A percentile compares a stretch with the other conserved stretches of the same genome.
These are phyloP conservation scores for Epicoccum nigrum DNA, from an alignment of 2,329 filamentous ascomycete genomes.

Conservation along the genomic window DNA sequence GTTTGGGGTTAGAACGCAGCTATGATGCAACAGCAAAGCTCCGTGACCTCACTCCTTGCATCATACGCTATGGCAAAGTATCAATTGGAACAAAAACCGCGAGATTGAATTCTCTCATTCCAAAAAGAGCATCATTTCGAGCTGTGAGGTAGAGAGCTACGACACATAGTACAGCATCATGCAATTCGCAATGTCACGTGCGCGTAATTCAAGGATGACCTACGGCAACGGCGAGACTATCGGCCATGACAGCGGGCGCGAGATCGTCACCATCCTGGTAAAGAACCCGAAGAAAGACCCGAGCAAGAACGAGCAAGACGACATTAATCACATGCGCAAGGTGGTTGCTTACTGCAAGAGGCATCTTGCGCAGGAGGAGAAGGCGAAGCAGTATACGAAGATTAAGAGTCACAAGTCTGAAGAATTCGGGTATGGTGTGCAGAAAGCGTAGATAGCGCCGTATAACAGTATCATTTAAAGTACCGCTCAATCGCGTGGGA, in stretches of 20 bases:
- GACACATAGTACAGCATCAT: background rate
- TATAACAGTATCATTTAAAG: background rate
- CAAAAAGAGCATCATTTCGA: background rate
- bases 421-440: constrained; percentile 47
- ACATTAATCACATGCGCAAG: constrained; percentile 66
- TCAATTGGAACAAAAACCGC: background rate
- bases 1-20: constrained; percentile 4
- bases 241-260: constrained; percentile 66
- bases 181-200: constrained; percentile 5
- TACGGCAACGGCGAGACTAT: constrained; percentile 64
- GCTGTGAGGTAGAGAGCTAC: background rate
- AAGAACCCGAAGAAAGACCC: constrained; percentile 65
- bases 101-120: background rate
- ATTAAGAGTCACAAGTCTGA: constrained; percentile 59
- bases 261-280: constrained; percentile 67
- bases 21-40: constrained; percentile 6
- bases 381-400: constrained; percentile 61
- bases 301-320: constrained; percentile 62
- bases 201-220: constrained; percentile 53
- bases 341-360: constrained; percentile 71
- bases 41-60: background rate
- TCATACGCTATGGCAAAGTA: background rate
- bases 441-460: constrained; percentile 26
- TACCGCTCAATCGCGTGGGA: too few species aligned
- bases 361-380: constrained; percentile 69